Conservation (phyloP, 2,329 filamentous ascomycete species). For the Sporothrix brunneoviolacea region DNA sequence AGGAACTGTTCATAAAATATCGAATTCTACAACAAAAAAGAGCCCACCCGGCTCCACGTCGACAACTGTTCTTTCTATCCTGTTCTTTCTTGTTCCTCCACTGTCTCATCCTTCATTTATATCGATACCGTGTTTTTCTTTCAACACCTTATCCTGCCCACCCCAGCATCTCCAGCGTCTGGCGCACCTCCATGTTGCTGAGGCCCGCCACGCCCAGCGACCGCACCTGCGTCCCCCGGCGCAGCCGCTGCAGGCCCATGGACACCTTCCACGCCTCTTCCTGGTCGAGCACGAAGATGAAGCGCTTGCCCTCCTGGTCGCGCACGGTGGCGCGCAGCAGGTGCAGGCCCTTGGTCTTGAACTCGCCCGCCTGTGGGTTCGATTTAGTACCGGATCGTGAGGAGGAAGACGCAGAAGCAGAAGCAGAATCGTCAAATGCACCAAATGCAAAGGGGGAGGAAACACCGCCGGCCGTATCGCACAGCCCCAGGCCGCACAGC, state of each 20-base stretch:
- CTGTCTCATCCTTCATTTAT: too few relatives aligned
- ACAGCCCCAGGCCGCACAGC: slow-evolving; percentile 51
- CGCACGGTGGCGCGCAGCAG: slow-evolving; percentile 57
- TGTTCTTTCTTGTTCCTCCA: too few relatives aligned
- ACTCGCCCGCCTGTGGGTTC: slow-evolving; percentile 39
- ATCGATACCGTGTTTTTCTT: too few relatives aligned
- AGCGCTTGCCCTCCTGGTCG: slow-evolving; percentile 61
- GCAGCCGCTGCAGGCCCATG: slow-evolving; percentile 52
- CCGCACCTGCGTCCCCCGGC: slow-evolving; percentile 53
- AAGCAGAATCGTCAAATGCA: slow-evolving; percentile 19
- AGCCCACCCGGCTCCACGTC: neutral
- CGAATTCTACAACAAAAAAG: neutral
- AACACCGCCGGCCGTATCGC: slow-evolving; percentile 38
- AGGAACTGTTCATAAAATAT: too few relatives aligned
- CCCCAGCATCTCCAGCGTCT: slow-evolving; percentile 51
- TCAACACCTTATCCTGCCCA: slow-evolving; percentile 38
- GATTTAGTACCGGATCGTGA: slow-evolving; percentile 32
- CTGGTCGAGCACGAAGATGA: slow-evolving; percentile 57
- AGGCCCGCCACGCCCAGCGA: slow-evolving; percentile 54
- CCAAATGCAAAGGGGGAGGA: slow-evolving; percentile 22
- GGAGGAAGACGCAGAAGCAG: slow-evolving; percentile 19
- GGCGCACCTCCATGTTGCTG: slow-evolving; percentile 46
- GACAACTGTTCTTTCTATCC: too few relatives aligned
- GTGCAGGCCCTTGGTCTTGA: slow-evolving; percentile 51
- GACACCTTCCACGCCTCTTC: slow-evolving; percentile 64